Conservation (phyloP, 1,284 basidiomycete species). For the Trichosporon ovoides region DNA sequence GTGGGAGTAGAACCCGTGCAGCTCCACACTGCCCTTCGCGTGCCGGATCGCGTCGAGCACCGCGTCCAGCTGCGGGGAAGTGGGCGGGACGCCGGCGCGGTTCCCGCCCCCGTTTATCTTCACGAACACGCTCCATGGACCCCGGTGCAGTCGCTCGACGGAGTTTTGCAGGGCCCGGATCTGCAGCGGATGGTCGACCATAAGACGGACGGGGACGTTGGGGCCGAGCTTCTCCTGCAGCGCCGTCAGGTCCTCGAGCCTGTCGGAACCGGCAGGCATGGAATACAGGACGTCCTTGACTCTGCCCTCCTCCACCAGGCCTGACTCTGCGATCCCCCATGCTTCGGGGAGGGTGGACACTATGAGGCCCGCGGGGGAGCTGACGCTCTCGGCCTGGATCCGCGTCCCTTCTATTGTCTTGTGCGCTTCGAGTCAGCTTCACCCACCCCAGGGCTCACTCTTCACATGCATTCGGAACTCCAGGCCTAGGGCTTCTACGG, state of each 20-base stretch:
- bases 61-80: slow-evolving; percentile 51
- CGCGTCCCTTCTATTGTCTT: slow-evolving; percentile 68
- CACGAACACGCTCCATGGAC: slow-evolving; percentile 71
- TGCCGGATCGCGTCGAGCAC: slow-evolving; percentile 56
- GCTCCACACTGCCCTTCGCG: slow-evolving; percentile 46
- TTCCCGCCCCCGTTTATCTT: slow-evolving; percentile 73
- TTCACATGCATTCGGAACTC: slow-evolving; percentile 76
- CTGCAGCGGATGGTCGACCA: slow-evolving; percentile 60
- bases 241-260: slow-evolving; percentile 63
- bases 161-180: no score
- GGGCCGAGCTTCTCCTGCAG: slow-evolving; percentile 58
- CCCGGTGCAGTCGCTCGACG: no score
- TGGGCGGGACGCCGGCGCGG: slow-evolving; percentile 70
- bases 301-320: slow-evolving; percentile 61
- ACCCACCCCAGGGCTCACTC: slow-evolving; percentile 59
- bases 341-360: slow-evolving; percentile 41
- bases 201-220: slow-evolving; percentile 59
- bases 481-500: slow-evolving; percentile 61
- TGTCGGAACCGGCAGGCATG: slow-evolving; percentile 64
- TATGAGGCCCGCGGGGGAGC: slow-evolving; percentile 45
- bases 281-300: slow-evolving; percentile 73
- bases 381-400: slow-evolving; percentile 60
- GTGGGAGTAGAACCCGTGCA: slow-evolving; percentile 78
- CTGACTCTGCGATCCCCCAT: slow-evolving; percentile 33
- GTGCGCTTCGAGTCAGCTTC: slow-evolving; percentile 29